Conservation (phyloP, 2,329 filamentous ascomycete species). For the Lecanicillium sp. region DNA sequence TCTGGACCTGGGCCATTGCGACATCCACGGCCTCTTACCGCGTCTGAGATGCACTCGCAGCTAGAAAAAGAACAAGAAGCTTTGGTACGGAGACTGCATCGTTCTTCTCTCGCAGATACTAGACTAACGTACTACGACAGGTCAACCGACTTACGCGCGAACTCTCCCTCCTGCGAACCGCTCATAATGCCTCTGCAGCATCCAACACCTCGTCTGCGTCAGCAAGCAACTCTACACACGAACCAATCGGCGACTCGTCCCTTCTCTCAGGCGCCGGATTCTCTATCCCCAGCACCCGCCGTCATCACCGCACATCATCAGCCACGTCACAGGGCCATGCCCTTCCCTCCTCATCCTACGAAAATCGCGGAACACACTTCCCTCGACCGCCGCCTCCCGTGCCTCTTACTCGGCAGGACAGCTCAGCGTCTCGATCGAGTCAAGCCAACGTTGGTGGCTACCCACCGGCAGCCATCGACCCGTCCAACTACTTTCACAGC, state of each 20-base stretch:
- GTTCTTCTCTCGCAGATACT: not conserved
- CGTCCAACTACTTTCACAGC: constrained; percentile 38
- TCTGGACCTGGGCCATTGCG: constrained; percentile 65
- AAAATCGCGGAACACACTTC: constrained; percentile 30
- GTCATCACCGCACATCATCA: constrained; percentile 51
- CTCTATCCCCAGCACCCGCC: constrained; percentile 45
- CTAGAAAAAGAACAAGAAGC: constrained; percentile 94
- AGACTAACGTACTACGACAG: constrained; percentile 31
- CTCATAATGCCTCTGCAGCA: constrained; percentile 57
- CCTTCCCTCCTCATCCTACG: constrained; percentile 24
- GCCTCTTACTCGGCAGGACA: constrained; percentile 45
- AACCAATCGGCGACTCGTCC: constrained; percentile 39
- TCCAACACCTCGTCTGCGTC: constrained; percentile 58
- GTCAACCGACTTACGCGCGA: constrained; percentile 91
- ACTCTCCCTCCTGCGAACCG: constrained; percentile 69
- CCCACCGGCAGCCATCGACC: constrained; percentile 26
- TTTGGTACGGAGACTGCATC: constrained; percentile 50
- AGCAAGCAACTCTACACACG: constrained; percentile 41
- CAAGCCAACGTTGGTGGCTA: constrained; percentile 35
- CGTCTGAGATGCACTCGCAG: constrained; percentile 80
- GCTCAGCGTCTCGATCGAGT: constrained; percentile 44
- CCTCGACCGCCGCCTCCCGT: constrained; percentile 36
- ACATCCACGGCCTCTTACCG: constrained; percentile 80
- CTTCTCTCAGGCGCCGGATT: constrained; percentile 50
- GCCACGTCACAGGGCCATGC: constrained; percentile 43